phyloP scores from a whole-genome alignment of 2,329 filamentous ascomycete genomes.

The Pseudocercospora fuligena region DNA sequence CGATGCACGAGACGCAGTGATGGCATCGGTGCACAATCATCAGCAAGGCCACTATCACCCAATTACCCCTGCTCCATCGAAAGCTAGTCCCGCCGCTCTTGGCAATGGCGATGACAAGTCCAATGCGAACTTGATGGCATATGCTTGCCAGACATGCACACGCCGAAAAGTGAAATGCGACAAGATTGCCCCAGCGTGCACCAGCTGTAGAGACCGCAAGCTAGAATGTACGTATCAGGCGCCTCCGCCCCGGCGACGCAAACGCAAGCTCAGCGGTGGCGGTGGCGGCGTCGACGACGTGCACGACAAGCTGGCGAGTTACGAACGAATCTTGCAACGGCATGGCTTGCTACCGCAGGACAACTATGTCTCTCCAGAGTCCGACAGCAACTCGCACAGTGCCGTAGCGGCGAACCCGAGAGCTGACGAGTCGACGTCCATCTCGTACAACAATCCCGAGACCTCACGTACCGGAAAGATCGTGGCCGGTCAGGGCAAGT shows the following conservation, averaged over 20 bases:
- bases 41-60: not conserved
- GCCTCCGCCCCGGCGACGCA: not conserved
- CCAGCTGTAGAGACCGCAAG: not conserved
- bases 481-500: constrained; percentile 38
- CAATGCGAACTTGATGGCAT: not conserved
- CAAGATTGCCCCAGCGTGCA: not conserved
- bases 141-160: constrained; percentile 1
- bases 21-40: not conserved
- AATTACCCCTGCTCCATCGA: not conserved
- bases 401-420: not conserved
- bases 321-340: constrained; percentile 45
- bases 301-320: constrained; percentile 41
- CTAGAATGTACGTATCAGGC: not conserved
- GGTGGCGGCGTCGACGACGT: constrained; percentile 15
- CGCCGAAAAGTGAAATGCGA: constrained; percentile 1
- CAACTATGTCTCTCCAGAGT: not conserved
- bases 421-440: not conserved
- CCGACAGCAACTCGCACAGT: not conserved
- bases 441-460: not conserved
- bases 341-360: constrained; percentile 37
- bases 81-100: constrained; percentile 4
- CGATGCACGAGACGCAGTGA: not conserved
- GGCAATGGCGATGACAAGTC: not conserved
- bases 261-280: constrained; percentile 1
- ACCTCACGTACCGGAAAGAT: constrained; percentile 18